Conservation (phyloP, 2,329 filamentous ascomycete species). For the Colletotrichum aenigma region DNA sequence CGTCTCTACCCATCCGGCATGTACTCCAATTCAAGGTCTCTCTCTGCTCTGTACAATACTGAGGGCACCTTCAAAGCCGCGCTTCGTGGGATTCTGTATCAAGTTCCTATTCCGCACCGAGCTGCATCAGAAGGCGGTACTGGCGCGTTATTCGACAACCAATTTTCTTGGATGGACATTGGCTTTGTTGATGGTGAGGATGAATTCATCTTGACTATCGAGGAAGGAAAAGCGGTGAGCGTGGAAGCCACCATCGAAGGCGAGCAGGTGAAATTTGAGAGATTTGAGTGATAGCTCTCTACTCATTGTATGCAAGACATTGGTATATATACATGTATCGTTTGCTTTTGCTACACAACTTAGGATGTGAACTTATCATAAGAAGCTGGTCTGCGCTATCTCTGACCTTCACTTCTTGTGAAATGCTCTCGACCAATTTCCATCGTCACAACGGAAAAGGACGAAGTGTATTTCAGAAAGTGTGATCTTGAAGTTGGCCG, state of each 20-base stretch:
- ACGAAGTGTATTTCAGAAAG: background rate
- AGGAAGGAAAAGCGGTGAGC: background rate
- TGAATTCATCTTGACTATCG: background rate
- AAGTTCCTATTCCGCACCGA: background rate
- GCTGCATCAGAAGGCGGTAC: background rate
- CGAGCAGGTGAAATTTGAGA: background rate
- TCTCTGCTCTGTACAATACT: background rate
- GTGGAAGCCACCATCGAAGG: rapidly evolving
- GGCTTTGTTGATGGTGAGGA: background rate
- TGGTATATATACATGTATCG: too few relatives aligned
- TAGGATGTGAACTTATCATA: background rate
- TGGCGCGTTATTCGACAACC: background rate
- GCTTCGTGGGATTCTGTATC: background rate
- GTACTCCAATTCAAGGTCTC: background rate
- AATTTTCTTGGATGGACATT: background rate
- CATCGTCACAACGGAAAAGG: rapidly evolving
- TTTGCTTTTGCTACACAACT: too few relatives aligned
- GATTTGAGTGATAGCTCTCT: background rate
- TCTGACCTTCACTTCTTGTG: background rate
- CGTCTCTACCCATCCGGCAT: background rate
- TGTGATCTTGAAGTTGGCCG: too few relatives aligned
- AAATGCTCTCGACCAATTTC: rapidly evolving
- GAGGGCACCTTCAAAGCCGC: background rate
- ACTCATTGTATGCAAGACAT: background rate
- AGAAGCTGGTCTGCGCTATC: background rate